A percentile compares a stretch with the other conserved stretches of the same genome.
Evolutionary conservation across 306 rosid genomes (phyloP).

Genomic region (Rosa persica): DNA sequence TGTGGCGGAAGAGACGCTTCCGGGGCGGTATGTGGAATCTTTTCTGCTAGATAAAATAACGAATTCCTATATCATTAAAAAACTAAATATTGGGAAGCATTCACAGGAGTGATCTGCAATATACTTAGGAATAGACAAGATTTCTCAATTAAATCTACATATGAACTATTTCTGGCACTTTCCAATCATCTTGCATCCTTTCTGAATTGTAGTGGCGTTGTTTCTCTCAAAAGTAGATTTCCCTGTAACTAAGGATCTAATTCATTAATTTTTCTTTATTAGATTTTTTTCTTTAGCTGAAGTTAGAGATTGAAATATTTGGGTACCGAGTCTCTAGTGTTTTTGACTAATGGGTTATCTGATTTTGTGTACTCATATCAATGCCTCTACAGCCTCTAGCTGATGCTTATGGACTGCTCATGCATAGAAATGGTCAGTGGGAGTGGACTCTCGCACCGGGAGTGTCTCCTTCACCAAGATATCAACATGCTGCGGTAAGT

Average conservation of each 20-base stretch:
- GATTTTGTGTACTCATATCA: constrained; percentile 19
- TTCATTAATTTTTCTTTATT: background rate
- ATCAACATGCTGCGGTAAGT: constrained; percentile 99
- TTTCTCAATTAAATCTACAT: background rate
- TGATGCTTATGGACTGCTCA: constrained; percentile 95
- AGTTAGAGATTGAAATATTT: background rate
- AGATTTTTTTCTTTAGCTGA: background rate
- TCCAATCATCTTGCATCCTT: background rate
- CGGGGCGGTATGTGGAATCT: constrained; percentile 67
- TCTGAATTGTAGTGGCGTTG: background rate
- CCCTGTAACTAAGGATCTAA: background rate
- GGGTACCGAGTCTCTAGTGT: background rate
- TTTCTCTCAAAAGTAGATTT: background rate
- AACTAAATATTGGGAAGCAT: background rate
- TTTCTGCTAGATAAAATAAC: constrained; percentile 10
- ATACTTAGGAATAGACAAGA: background rate
- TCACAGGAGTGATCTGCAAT: background rate
- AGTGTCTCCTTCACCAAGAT: constrained; percentile 96
- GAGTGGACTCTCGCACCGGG: constrained; percentile 99
- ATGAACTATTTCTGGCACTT: background rate
- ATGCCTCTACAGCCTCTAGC: constrained; percentile 67
- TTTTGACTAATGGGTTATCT: background rate
- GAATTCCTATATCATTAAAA: background rate
- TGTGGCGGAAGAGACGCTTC: constrained; percentile 98
- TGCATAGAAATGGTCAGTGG: constrained; percentile 99